A percentile compares a stretch with the other conserved stretches of the same genome.
Conservation (phyloP, 169 alveolate genomes). For the Plasmodium malariae region DNA sequence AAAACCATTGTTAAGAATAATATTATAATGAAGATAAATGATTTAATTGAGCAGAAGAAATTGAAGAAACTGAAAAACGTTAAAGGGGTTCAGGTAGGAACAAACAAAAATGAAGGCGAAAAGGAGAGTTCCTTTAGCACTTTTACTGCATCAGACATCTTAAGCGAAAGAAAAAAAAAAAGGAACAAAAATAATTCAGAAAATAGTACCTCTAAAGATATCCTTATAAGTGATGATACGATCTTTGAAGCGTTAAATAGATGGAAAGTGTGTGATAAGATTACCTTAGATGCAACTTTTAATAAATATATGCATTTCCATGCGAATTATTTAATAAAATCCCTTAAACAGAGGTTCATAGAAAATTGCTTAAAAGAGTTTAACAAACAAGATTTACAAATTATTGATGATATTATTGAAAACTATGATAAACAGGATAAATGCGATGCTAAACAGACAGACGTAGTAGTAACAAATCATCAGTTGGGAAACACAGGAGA, state of each 20-base stretch:
- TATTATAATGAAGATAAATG: constrained; percentile 71
- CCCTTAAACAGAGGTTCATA: constrained; percentile 28
- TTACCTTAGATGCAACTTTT: constrained; percentile 18
- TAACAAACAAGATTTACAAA: constrained; percentile 28
- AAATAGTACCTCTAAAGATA: constrained; percentile 12
- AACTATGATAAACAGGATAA: neutral
- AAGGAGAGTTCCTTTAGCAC: neutral
- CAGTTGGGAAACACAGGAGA: neutral
- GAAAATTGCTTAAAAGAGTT: constrained; percentile 22
- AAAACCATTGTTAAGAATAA: constrained; percentile 76
- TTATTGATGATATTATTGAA: constrained; percentile 61
- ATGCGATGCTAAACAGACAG: neutral
- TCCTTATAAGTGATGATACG: constrained; percentile 69
- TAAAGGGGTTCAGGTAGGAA: neutral
- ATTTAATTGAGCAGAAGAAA: constrained; percentile 55
- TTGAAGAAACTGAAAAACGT: constrained; percentile 23
- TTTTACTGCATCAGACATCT: neutral
- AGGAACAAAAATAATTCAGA: constrained; percentile 4
- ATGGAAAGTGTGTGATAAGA: constrained; percentile 43
- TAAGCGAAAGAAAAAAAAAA: neutral
- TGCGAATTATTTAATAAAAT: constrained; percentile 18
- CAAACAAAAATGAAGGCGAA: neutral
- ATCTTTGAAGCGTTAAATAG: constrained; percentile 71
- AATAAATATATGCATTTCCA: constrained; percentile 28
- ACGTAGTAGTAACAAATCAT: neutral